Conservation (phyloP, 176 grass and related monocot genomes). For the Chloris gayana region DNA sequence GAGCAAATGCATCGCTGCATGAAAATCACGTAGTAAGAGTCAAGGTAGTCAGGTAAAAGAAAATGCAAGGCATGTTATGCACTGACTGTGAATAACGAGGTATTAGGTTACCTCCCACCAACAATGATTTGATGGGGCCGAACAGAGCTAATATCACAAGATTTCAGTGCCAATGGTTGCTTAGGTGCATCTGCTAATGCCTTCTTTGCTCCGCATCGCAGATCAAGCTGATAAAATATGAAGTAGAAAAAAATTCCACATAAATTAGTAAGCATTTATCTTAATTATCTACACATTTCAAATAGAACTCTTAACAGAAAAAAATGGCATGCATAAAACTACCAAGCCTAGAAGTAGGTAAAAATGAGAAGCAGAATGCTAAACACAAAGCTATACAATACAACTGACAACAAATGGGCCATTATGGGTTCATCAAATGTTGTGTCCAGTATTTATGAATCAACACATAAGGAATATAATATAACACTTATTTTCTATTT, state of each 20-base stretch:
- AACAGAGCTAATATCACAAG: conserved; percentile 96
- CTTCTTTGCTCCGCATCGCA: conserved; percentile 87
- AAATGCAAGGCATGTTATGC: conserved; percentile 6
- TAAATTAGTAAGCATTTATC: conserved; percentile 15
- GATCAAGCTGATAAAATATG: conserved; percentile 72
- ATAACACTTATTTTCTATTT: no score
- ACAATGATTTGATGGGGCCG: conserved; percentile 88
- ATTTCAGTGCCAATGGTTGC: conserved; percentile 72
- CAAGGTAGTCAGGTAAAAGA: conserved; percentile 25
- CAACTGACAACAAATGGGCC: conserved; percentile 18
- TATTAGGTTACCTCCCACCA: conserved; percentile 75
- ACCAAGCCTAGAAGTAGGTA: conserved; percentile 20
- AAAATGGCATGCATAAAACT: background rate
- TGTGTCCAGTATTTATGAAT: background rate
- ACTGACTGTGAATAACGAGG: conserved; percentile 22
- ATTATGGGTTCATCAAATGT: conserved; percentile 13
- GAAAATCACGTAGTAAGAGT: conserved; percentile 24
- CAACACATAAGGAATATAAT: background rate
- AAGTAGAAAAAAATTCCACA: conserved; percentile 15
- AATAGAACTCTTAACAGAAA: background rate
- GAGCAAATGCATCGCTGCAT: conserved; percentile 82
- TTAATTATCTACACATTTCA: conserved; percentile 6
- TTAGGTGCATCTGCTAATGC: conserved; percentile 73
- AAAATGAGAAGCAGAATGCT: background rate
- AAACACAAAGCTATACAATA: background rate